Evolutionary conservation across 768 basidiomycete genomes (phyloP).

Genomic region (Lactarius deliciosus): DNA sequence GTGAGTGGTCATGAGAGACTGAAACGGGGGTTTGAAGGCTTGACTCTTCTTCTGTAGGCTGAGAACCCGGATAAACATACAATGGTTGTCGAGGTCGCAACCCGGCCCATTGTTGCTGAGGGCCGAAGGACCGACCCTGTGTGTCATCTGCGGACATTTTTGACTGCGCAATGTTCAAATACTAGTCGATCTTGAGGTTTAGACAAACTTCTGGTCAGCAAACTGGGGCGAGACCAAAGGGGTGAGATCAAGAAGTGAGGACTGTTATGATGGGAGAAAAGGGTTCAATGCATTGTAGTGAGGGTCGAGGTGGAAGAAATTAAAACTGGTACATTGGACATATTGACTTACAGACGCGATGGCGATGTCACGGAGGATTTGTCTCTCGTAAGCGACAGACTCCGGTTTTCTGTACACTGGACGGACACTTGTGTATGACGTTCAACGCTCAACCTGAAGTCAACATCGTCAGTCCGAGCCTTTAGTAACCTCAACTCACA

Average conservation of each 20-base stretch:
- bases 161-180: not conserved
- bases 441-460: not conserved
- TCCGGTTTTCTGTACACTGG: no score
- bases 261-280: not conserved
- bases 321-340: not conserved
- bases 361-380: not conserved
- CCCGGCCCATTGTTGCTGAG: slow-evolving; percentile 14
- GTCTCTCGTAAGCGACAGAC: not conserved
- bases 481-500: not conserved
- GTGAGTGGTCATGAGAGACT: not conserved
- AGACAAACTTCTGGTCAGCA: not conserved
- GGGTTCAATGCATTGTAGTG: not conserved
- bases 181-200: not conserved
- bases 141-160: slow-evolving; percentile 12
- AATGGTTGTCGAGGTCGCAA: slow-evolving; percentile 9
- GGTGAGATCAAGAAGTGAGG: not conserved
- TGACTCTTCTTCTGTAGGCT: not conserved
- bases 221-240: not conserved
- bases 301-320: not conserved
- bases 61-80: slow-evolving; percentile 14
- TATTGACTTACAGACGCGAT: not conserved
- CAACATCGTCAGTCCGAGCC: not conserved
- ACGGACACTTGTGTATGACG: not conserved
- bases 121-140: slow-evolving; percentile 2
- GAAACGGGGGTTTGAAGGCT: not conserved